Conservation (phyloP, 2,329 filamentous ascomycete genomes). For the Pyrenochaeta sp. region DNA sequence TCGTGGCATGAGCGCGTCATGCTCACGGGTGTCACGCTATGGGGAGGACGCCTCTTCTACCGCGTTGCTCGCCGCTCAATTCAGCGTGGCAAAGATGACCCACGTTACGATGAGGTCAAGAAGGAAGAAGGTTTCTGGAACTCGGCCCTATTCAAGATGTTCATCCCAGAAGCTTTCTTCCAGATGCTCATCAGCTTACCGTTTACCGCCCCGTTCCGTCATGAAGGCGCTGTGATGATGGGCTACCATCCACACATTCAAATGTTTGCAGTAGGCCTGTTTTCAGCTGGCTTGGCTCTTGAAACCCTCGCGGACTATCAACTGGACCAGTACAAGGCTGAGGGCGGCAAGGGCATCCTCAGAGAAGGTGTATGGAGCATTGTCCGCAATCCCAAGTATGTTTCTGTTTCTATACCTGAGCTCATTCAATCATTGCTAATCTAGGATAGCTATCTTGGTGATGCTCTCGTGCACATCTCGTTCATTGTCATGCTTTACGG, state of each 20-base stretch:
- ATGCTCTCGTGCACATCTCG: conserved; percentile 65
- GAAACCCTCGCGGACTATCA: conserved; percentile 67
- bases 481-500: conserved; percentile 67
- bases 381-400: conserved; percentile 69
- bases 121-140: conserved; percentile 65
- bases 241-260: conserved; percentile 49
- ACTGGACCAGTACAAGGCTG: conserved; percentile 60
- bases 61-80: conserved; percentile 61
- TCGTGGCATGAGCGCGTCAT: conserved; percentile 65
- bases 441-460: conserved; percentile 65
- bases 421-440: conserved; percentile 2
- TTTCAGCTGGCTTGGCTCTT: conserved; percentile 64
- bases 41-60: conserved; percentile 66
- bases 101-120: conserved; percentile 63
- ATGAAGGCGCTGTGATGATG: conserved; percentile 49
- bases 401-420: conserved; percentile 10
- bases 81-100: conserved; percentile 63
- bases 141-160: conserved; percentile 62
- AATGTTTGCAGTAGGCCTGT: conserved; percentile 61
- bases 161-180: conserved; percentile 66
- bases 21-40: conserved; percentile 64
- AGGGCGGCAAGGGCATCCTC: conserved; percentile 54
- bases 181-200: conserved; percentile 66
- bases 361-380: conserved; percentile 69
- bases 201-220: conserved; percentile 65